Conservation (phyloP, 768 basidiomycete genomes). For the Russula earlei region DNA sequence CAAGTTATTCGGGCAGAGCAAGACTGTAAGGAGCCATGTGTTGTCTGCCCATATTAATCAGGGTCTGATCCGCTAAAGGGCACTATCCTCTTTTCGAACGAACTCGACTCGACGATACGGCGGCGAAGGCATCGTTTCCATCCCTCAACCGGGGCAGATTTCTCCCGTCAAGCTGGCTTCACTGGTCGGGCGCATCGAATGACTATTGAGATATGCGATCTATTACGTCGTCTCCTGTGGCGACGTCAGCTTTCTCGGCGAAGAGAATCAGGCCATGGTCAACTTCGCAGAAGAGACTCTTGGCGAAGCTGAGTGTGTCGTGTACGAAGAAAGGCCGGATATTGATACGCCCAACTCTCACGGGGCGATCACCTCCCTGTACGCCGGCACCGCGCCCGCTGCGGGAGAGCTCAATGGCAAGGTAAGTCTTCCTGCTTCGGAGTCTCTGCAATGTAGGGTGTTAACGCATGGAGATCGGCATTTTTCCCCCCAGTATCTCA, state of each 20-base stretch:
- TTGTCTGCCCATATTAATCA: neutral
- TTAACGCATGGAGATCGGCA: too few relatives aligned
- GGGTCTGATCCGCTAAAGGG: slow-evolving; percentile 3
- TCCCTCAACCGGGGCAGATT: neutral
- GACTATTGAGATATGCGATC: neutral
- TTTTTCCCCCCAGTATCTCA: neutral
- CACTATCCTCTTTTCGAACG: slow-evolving; percentile 23
- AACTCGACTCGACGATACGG: slow-evolving; percentile 24
- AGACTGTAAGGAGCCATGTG: neutral
- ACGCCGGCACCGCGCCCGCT: neutral
- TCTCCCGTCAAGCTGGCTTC: neutral
- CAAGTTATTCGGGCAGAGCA: slow-evolving; percentile 12
- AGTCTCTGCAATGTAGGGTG: neutral
- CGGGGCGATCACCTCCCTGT: neutral
- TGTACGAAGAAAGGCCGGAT: neutral
- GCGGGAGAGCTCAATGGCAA: neutral
- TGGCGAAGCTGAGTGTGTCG: neutral
- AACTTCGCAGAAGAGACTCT: too few relatives aligned
- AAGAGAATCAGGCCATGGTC: neutral
- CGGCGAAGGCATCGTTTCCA: slow-evolving; percentile 21
- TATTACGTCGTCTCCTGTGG: neutral
- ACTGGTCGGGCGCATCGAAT: neutral
- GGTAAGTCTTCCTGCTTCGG: neutral
- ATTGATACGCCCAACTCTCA: neutral
- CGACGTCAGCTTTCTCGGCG: neutral